Conservation (phyloP, 257 asterid genomes). For the Przewalskia tangutica region DNA sequence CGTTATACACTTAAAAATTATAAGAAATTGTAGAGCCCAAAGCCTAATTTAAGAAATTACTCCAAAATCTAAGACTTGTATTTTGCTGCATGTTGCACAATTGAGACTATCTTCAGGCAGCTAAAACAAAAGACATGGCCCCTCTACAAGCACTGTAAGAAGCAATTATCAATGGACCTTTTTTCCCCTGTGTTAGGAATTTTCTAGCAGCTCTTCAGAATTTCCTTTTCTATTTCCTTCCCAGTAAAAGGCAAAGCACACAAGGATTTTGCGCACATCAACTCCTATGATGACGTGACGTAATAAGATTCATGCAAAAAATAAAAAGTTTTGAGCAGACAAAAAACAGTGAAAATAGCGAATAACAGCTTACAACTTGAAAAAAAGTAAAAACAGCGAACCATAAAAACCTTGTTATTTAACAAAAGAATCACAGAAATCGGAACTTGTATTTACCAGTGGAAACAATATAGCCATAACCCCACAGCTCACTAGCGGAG, state of each 20-base stretch:
- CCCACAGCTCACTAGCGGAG: slow-evolving; percentile 95
- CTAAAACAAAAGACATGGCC: background rate
- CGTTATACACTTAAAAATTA: background rate
- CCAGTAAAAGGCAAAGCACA: background rate
- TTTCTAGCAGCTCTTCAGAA: background rate
- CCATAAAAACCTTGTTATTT: background rate
- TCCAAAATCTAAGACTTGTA: background rate
- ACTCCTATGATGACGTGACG: background rate
- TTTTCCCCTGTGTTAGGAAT: background rate
- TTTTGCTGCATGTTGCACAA: background rate
- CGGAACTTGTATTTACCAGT: slow-evolving; percentile 37
- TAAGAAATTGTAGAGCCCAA: background rate
- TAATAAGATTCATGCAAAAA: background rate
- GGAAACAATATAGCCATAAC: slow-evolving; percentile 88
- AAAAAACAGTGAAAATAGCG: background rate
- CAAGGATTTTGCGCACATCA: background rate
- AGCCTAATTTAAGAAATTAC: background rate
- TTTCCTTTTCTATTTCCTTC: background rate
- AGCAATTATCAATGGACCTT: background rate
- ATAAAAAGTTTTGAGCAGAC: background rate
- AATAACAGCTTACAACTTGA: background rate
- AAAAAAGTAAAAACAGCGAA: background rate
- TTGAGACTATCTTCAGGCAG: background rate
- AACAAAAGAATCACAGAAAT: background rate
- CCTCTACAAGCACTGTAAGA: background rate